Conservation (phyloP, 176 grass and related monocot genomes). For the Triticum turgidum region DNA sequence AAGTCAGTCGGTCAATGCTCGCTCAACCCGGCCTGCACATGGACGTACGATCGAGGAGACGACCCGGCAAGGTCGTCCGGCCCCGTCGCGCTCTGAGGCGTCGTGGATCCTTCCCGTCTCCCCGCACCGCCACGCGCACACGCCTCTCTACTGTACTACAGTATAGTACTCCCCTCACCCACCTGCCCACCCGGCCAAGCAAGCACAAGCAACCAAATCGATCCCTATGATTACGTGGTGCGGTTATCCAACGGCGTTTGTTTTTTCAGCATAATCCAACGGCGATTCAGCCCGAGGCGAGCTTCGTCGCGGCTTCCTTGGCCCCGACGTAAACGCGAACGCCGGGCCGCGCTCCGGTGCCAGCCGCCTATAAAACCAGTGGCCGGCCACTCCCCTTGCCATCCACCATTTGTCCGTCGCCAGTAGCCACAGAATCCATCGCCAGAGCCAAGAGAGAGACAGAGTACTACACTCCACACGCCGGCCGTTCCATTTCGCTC, state of each 20-base stretch:
- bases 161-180: neutral
- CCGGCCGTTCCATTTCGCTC: too few species aligned
- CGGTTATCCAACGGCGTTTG: neutral
- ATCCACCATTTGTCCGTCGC: too few species aligned
- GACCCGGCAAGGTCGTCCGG: neutral
- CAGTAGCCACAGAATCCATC: too few species aligned
- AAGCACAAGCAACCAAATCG: neutral
- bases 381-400: too few species aligned
- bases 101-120: neutral
- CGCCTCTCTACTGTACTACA: neutral
- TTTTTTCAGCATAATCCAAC: neutral
- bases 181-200: neutral
- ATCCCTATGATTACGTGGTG: neutral
- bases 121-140: neutral
- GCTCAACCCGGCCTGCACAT: neutral
- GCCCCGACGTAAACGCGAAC: neutral
- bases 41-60: neutral
- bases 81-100: too few species aligned
- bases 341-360: too few species aligned
- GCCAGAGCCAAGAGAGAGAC: too few species aligned
- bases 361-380: too few species aligned
- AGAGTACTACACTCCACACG: too few species aligned
- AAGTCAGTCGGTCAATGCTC: neutral
- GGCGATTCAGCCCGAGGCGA: neutral
- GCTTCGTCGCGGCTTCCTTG: slow-evolving; percentile 37